Evolutionary conservation across 1,284 basidiomycete genomes (phyloP).

Genomic region (Rhizoctonia solani): DNA sequence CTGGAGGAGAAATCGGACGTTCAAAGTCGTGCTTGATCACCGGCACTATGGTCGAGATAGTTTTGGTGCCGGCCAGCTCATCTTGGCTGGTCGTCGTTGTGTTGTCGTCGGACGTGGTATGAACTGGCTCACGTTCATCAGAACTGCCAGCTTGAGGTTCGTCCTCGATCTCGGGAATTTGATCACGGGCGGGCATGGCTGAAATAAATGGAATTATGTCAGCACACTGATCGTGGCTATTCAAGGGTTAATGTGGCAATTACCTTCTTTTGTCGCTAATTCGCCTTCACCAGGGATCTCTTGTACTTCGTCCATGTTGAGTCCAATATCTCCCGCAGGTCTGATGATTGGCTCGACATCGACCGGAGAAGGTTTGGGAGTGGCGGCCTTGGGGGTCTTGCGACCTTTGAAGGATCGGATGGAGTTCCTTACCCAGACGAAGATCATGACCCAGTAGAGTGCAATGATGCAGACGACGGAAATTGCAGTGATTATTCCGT

Average conservation of each 20-base stretch:
- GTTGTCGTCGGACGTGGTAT: conserved; percentile 9
- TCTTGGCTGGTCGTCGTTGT: not conserved
- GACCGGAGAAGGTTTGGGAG: not conserved
- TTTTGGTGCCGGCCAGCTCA: not conserved
- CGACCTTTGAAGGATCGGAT: not conserved
- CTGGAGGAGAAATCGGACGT: conserved; percentile 14
- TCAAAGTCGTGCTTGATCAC: not conserved
- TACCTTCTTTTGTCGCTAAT: conserved; percentile 15
- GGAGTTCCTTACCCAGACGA: not conserved
- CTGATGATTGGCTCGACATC: conserved; percentile 8
- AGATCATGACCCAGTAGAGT: conserved; percentile 17
- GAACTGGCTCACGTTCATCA: not conserved
- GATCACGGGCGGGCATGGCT: conserved; percentile 19
- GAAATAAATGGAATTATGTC: not conserved
- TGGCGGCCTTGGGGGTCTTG: not conserved
- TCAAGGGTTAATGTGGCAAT: not conserved
- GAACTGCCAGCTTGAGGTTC: not conserved
- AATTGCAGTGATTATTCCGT: not conserved
- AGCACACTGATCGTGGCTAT: not conserved
- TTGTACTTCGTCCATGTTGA: conserved; percentile 13
- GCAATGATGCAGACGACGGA: conserved; percentile 8
- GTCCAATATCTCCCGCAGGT: not conserved
- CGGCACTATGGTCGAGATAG: not conserved
- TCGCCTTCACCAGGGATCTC: conserved; percentile 25
- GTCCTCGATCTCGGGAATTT: conserved; percentile 21